Percentiles rank a stretch among this genome's conserved stretches.
Conservation (phyloP, 441 rosid species). For the Adansonia grandidieri region DNA sequence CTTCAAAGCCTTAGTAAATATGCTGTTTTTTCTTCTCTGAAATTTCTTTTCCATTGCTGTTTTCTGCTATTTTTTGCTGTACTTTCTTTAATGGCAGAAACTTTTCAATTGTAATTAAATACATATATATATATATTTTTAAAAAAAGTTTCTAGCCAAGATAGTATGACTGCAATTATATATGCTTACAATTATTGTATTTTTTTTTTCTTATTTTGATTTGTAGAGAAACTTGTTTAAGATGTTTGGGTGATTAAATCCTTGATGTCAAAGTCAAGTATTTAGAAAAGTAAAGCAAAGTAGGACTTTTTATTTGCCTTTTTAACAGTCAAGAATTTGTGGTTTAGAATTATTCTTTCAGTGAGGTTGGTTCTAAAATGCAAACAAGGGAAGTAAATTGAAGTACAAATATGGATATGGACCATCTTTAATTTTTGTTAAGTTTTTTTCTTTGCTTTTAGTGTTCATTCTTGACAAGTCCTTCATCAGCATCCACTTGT, state of each 20-base stretch:
- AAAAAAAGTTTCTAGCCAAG: not conserved
- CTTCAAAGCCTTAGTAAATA: not conserved
- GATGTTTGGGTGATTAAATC: not conserved
- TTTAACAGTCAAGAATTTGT: not conserved
- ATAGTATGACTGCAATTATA: not conserved
- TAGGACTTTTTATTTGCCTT: not conserved
- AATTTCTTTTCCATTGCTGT: not conserved
- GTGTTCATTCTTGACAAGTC: not conserved
- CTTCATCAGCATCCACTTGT: not conserved
- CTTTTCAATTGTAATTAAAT: not conserved
- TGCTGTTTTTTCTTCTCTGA: not conserved
- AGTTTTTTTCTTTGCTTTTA: not conserved
- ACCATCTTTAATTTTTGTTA: not conserved
- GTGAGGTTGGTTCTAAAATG: not conserved
- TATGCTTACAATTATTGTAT: not conserved
- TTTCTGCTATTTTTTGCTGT: not conserved
- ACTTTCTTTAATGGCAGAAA: not conserved
- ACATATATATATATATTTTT: not conserved
- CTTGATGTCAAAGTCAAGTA: not conserved
- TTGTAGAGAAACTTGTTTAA: slow-evolving; percentile 7
- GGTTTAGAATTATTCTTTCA: not conserved
- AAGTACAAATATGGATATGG: not conserved
- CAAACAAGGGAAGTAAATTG: not conserved
- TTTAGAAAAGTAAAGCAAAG: not conserved
- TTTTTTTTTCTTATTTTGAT: not conserved